Conservation (phyloP, 2,329 filamentous ascomycete species). For the Raffaelea arxii region DNA sequence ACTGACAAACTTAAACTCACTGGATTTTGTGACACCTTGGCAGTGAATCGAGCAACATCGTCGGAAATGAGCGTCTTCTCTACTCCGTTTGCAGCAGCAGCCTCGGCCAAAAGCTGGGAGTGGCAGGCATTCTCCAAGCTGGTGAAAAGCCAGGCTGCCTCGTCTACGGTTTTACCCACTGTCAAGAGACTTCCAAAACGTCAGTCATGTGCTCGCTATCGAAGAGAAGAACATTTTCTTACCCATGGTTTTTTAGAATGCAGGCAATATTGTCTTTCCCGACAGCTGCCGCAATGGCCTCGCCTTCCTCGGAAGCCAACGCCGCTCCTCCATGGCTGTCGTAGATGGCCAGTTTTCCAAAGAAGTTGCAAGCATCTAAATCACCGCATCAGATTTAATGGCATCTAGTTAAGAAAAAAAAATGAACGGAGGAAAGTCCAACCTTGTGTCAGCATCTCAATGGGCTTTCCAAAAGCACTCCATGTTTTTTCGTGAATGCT, state of each 20-base stretch:
- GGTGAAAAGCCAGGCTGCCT: conserved; percentile 61
- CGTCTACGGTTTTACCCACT: conserved; percentile 60
- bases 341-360: conserved; percentile 57
- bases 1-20: not conserved
- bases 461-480: conserved; percentile 49
- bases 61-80: conserved; percentile 20
- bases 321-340: conserved; percentile 39
- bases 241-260: conserved; percentile 57
- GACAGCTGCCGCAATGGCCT: conserved; percentile 51
- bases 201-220: too few relatives aligned
- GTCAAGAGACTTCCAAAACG: conserved; percentile 57
- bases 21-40: too few relatives aligned
- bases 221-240: not conserved
- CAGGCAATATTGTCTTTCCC: conserved; percentile 49
- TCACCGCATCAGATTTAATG: too few relatives aligned
- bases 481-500: conserved; percentile 55
- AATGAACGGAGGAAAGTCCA: too few relatives aligned
- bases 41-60: conserved; percentile 21
- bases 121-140: conserved; percentile 58
- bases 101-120: conserved; percentile 56
- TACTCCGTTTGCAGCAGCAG: conserved; percentile 13
- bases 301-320: conserved; percentile 53
- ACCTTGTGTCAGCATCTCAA: conserved; percentile 63
- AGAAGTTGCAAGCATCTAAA: conserved; percentile 56
- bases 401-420: too few relatives aligned